Evolutionary conservation across 2,329 filamentous ascomycete genomes (phyloP).

Genomic region (Fusarium tuaranense): DNA sequence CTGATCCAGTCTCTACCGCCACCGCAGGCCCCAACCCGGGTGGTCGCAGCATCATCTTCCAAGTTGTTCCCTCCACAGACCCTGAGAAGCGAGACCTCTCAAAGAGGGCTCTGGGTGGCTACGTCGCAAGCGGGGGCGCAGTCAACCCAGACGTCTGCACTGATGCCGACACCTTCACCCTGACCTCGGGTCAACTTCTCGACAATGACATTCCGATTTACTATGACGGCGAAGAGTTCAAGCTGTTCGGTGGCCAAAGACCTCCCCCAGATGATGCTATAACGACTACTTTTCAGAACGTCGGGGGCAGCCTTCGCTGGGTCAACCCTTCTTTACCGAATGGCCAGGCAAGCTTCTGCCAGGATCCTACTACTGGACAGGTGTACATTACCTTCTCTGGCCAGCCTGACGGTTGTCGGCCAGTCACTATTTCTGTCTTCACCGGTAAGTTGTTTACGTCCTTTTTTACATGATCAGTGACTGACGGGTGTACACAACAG

Average conservation of each 20-base stretch:
- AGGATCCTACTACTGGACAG: background rate
- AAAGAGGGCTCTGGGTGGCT: background rate
- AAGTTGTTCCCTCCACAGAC: background rate
- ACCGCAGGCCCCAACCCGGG: background rate
- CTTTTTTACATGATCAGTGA: background rate
- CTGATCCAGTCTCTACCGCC: background rate
- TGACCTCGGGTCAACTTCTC: background rate
- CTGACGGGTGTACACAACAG: no score
- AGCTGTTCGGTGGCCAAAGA: background rate
- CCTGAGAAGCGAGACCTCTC: background rate
- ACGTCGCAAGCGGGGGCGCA: background rate
- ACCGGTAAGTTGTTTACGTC: background rate
- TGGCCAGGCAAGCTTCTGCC: background rate
- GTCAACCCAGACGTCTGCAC: background rate
- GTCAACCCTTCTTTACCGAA: background rate
- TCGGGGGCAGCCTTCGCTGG: background rate
- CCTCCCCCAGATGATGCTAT: background rate
- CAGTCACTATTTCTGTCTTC: background rate
- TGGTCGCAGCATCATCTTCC: background rate
- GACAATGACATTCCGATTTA: background rate
- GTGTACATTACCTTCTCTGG: background rate
- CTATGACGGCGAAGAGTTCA: background rate
- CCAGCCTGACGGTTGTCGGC: background rate
- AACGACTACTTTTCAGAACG: background rate
- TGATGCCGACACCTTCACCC: background rate